Conservation (phyloP, 129 eudicot species). For the Saussurea involucrata region DNA sequence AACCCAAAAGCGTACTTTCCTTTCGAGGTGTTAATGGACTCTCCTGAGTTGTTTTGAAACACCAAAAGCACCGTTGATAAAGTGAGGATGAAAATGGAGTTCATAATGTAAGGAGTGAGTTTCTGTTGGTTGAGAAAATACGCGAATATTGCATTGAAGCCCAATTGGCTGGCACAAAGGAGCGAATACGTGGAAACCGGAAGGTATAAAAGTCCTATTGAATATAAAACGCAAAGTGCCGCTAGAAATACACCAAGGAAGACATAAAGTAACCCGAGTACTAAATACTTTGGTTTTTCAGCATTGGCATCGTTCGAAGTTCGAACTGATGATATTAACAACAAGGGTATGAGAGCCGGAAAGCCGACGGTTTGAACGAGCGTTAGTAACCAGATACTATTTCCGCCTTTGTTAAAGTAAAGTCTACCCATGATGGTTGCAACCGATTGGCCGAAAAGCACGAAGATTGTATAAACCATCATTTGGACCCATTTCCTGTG, state of each 20-base stretch:
- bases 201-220: slow-evolving; percentile 37
- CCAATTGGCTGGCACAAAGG: slow-evolving; percentile 36
- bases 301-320: background rate
- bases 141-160: slow-evolving; percentile 36
- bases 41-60: background rate
- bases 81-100: slow-evolving; percentile 29
- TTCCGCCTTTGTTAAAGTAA: slow-evolving; percentile 41
- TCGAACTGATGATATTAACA: background rate
- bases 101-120: slow-evolving; percentile 28
- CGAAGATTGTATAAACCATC: slow-evolving; percentile 18
- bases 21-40: background rate
- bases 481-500: slow-evolving; percentile 39
- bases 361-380: slow-evolving; percentile 29
- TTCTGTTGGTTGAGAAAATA: slow-evolving; percentile 34
- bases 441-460: slow-evolving; percentile 27
- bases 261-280: slow-evolving; percentile 12
- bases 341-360: slow-evolving; percentile 30
- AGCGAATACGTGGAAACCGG: slow-evolving; percentile 41
- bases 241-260: slow-evolving; percentile 25
- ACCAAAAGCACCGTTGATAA: slow-evolving; percentile 14
- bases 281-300: background rate
- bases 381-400: slow-evolving; percentile 34
- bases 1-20: slow-evolving; percentile 2
- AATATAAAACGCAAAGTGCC: slow-evolving; percentile 18
- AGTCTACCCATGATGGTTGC: slow-evolving; percentile 40